These are phyloP conservation scores for Penicillium sp. DNA, from an alignment of 2,329 filamentous ascomycete genomes.

Conservation along the genomic window DNA sequence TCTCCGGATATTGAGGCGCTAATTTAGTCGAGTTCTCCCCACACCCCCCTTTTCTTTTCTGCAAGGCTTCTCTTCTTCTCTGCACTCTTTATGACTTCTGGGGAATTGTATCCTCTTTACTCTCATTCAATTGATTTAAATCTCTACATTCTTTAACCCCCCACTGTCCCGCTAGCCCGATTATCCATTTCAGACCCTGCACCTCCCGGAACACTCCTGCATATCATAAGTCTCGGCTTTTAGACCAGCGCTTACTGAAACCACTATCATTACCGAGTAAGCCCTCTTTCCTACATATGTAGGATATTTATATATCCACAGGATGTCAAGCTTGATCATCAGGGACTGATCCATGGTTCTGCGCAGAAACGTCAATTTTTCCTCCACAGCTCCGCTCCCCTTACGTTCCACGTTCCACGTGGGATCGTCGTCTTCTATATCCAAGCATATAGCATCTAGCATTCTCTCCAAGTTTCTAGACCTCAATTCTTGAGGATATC, in stretches of 20 bases:
- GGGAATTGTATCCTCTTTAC: not conserved
- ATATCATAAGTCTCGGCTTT: not conserved
- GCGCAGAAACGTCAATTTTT: slow-evolving; percentile 3
- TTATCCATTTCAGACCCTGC: not conserved
- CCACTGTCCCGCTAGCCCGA: not conserved
- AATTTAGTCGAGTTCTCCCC: not conserved
- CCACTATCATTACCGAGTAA: not conserved
- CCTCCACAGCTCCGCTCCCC: not conserved
- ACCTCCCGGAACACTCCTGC: not conserved
- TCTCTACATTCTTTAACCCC: not conserved
- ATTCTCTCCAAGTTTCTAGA: not conserved
- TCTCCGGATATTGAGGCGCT: slow-evolving; percentile 1
- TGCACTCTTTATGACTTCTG: not conserved
- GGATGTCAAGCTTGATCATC: not conserved
- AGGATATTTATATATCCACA: not conserved
- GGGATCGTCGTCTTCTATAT: slow-evolving; percentile 3
- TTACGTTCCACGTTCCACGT: not conserved
- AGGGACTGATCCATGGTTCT: slow-evolving; percentile 6
- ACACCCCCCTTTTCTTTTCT: slow-evolving; percentile 8
- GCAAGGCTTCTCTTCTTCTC: slow-evolving; percentile 5
- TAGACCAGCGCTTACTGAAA: slow-evolving; percentile 1
- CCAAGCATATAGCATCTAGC: not conserved
- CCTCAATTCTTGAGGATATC: not conserved
- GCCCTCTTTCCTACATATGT: not conserved
- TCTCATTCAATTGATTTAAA: slow-evolving; percentile 1